phyloP scores from a whole-genome alignment of 768 basidiomycete species.

The Mycena leptocephala region DNA sequence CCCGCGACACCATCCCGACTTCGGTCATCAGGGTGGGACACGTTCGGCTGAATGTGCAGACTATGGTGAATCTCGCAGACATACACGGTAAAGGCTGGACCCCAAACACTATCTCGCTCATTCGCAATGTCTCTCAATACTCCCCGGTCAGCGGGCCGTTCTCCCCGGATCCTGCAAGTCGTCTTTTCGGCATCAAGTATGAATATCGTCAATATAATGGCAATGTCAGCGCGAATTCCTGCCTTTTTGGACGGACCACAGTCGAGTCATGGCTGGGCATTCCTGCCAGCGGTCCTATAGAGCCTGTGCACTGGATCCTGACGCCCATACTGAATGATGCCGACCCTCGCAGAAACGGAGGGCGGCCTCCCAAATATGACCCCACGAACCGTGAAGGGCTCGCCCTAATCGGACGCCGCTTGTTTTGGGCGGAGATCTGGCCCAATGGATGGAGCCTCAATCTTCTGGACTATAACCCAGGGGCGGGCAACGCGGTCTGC shows the following conservation, averaged over 20 bases:
- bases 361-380: not conserved
- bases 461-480: constrained; percentile 16
- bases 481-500: not conserved
- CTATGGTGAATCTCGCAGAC: not conserved
- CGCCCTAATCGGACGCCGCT: constrained; percentile 17
- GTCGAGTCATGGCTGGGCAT: constrained; percentile 21
- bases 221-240: not conserved
- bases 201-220: not conserved
- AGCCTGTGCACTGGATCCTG: constrained; percentile 10
- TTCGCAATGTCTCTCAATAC: constrained; percentile 17
- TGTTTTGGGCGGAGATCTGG: constrained; percentile 17
- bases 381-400: constrained; percentile 12
- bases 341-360: not conserved
- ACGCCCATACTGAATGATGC: not conserved
- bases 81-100: not conserved
- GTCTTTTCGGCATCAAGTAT: constrained; percentile 30
- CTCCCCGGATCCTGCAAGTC: not conserved
- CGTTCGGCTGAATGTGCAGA: not conserved
- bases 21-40: not conserved
- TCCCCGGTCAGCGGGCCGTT: not conserved
- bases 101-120: constrained; percentile 2
- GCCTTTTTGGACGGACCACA: constrained; percentile 12
- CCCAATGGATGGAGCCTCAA: constrained; percentile 3
- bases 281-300: not conserved
- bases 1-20: not conserved